These are phyloP conservation scores for Nicotiana paniculata DNA, from an alignment of 257 asterid species.

Conservation along the genomic window DNA sequence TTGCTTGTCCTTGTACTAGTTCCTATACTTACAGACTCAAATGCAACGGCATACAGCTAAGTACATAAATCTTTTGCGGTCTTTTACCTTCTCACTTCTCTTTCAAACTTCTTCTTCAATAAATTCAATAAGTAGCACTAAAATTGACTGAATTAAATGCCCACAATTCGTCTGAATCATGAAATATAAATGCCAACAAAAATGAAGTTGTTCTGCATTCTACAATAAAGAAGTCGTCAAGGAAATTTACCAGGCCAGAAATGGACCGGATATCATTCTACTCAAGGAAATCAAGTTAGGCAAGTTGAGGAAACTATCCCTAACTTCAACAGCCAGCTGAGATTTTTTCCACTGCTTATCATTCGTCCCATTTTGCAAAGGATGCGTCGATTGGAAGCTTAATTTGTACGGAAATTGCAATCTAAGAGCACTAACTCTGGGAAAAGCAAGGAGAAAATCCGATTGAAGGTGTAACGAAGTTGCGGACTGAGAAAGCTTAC, in stretches of 20 bases:
- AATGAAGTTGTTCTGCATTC: not conserved
- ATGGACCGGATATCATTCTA: slow-evolving; percentile 83
- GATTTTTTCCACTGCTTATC: slow-evolving; percentile 13
- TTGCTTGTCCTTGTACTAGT: not conserved
- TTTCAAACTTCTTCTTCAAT: not conserved
- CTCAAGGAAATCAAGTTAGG: slow-evolving; percentile 76
- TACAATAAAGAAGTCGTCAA: not conserved
- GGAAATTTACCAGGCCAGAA: slow-evolving; percentile 68
- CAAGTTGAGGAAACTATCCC: slow-evolving; percentile 51
- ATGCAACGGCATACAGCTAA: not conserved
- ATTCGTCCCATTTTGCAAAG: slow-evolving; percentile 12
- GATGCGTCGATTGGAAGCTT: slow-evolving; percentile 13
- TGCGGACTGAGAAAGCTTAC: slow-evolving; percentile 81
- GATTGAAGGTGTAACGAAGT: slow-evolving; percentile 80
- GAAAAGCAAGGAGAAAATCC: slow-evolving; percentile 34
- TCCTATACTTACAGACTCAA: not conserved
- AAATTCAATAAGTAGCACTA: not conserved
- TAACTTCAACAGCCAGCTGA: slow-evolving; percentile 24
- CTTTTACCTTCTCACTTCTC: not conserved
- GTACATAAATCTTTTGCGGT: not conserved
- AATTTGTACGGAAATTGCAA: slow-evolving; percentile 23
- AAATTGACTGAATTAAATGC: not conserved
- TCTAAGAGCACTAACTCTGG: not conserved
- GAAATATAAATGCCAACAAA: not conserved
- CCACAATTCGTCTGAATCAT: not conserved